These are phyloP conservation scores for Tripterygium wilfordii DNA, from an alignment of 177 flowering plant genomes.

Conservation along the genomic window DNA sequence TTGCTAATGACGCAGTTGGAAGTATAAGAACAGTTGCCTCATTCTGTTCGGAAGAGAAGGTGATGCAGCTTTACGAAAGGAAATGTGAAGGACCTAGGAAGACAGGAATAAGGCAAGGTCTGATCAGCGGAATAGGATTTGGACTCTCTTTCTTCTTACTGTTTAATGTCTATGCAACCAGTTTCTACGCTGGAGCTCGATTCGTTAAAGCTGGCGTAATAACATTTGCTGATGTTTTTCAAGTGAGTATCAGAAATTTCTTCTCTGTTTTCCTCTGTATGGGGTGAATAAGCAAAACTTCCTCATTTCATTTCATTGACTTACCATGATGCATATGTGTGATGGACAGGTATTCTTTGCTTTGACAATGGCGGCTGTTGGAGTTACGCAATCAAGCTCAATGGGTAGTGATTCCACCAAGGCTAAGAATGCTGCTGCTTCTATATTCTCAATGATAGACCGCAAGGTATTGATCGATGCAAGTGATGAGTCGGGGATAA, in stretches of 20 bases:
- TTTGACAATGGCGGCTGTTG: slow-evolving; percentile 63
- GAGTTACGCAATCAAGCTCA: slow-evolving; percentile 71
- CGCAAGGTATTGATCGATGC: slow-evolving; percentile 69
- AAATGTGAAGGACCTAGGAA: slow-evolving; percentile 74
- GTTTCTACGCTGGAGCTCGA: slow-evolving; percentile 76
- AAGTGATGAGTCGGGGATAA: slow-evolving; percentile 57
- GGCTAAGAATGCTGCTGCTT: slow-evolving; percentile 68
- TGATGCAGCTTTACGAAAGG: slow-evolving; percentile 33
- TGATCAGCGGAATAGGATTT: slow-evolving; percentile 65
- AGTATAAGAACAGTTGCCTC: slow-evolving; percentile 11
- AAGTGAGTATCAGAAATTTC: no score
- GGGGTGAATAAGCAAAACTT: no score
- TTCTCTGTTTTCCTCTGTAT: no score
- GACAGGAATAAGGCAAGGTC: slow-evolving; percentile 63
- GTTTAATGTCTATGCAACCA: slow-evolving; percentile 54
- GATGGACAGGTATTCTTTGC: slow-evolving; percentile 80
- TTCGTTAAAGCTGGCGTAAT: slow-evolving; percentile 48
- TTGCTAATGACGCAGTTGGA: slow-evolving; percentile 9
- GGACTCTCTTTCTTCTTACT: slow-evolving; percentile 63
- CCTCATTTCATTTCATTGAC: no score
- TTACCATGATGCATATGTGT: no score
- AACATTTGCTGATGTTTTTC: slow-evolving; percentile 55
- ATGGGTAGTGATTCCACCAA: slow-evolving; percentile 63
- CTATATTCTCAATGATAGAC: slow-evolving; percentile 67
- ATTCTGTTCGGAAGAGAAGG: slow-evolving; percentile 11